Conservation (phyloP, 2,329 filamentous ascomycete genomes). For the Colletotrichum lentis region DNA sequence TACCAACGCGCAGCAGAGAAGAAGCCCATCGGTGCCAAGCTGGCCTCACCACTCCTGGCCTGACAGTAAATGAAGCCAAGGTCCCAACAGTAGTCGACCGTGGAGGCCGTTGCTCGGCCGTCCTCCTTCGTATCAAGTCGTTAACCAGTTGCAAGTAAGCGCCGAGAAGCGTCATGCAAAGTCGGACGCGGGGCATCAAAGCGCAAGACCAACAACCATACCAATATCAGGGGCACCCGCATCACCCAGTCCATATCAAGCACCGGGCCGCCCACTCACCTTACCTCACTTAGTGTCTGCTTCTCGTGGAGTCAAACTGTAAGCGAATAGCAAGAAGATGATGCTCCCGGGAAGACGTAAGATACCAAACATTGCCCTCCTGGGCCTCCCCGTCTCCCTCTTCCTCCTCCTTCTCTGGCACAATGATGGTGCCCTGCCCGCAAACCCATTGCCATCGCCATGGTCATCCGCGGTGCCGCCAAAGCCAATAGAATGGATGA, state of each 20-base stretch:
- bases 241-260: neutral
- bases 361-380: constrained; percentile 1
- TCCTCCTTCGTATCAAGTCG: neutral
- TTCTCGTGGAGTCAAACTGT: too few species aligned
- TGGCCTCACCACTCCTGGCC: neutral
- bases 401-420: constrained; percentile 28
- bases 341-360: constrained; percentile 2
- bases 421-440: constrained; percentile 6
- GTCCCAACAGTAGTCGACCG: neutral
- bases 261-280: neutral
- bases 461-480: neutral
- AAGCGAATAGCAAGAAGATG: too few species aligned
- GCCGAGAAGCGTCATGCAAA: constrained; percentile 6
- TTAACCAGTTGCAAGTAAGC: neutral
- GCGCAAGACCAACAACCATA: constrained; percentile 10
- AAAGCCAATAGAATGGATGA: constrained; percentile 16
- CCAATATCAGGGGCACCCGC: constrained; percentile 1
- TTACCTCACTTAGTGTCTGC: neutral
- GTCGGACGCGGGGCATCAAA: neutral
- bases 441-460: constrained; percentile 1
- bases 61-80: neutral
- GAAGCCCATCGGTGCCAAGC: neutral
- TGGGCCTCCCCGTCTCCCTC: constrained; percentile 25
- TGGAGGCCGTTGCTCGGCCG: neutral
- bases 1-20: neutral